Base-by-base conservation (phyloP, 371 early-diverging fungal genomes). In the Mortierella sp. region DNA sequence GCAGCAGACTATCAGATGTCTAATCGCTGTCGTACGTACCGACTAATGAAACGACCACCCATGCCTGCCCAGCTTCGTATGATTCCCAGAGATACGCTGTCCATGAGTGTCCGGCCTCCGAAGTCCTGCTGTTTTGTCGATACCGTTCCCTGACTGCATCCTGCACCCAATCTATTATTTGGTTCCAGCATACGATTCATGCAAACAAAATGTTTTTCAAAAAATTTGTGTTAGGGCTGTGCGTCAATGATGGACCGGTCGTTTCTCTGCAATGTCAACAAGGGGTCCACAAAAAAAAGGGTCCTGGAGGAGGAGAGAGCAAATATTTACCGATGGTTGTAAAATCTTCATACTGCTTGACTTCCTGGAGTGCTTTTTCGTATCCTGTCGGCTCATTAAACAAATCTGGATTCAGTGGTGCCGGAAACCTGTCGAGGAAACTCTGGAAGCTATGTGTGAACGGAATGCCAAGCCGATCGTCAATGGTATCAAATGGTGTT, bases 61-160 rank as follows among this genome's bases (percentile, higher is more conserved):
- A 98, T 0, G 96, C 92, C 80, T 96, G 96, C 11, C 89, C 85
- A 1, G 95, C 90, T 79, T 97, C 98, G 79, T 91, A 93, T 3
- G 88, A 88, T 31, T 91, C 85, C 39, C 82, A 73, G 64, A 93
- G 76, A 87, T 90, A 90, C 0, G 91, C 91, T 39, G 85, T 81
- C 90, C 93, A 90, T 26, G 91, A 89, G 29, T 88, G 86, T 39
- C n/a, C 76, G 45, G 64, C 76, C 64, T 90, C 89, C 48, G 88
- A 80, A 14, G 80, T 74, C n/a, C 86, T 88, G n/a, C 82, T 76
- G 31, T 85, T 85, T 75, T 92, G 87, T 41, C 96, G 88, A 65
- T 92, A 91, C n/a, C 95, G 90, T 85, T 97, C 97, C 66, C 93
- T 88, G 71, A 93, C 92, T 41, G 91, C 90, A 85, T 97, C 97